These are phyloP conservation scores for Allium sativum DNA, from an alignment of 106 monocot species.

Conservation along the genomic window DNA sequence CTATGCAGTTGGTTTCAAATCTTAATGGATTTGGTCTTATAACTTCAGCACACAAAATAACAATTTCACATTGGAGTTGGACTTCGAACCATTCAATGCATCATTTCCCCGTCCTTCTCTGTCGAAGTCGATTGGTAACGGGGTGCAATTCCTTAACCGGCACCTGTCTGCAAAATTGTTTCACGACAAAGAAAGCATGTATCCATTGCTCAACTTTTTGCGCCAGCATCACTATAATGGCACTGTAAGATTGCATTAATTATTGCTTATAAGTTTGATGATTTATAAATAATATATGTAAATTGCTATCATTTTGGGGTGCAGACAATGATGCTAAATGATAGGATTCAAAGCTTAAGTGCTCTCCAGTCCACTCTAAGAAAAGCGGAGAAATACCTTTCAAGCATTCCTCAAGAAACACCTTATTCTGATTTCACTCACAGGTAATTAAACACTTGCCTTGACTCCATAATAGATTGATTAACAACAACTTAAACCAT, in stretches of 20 bases:
- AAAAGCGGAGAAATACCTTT: slow-evolving; percentile 77
- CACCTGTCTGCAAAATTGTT: slow-evolving; percentile 96
- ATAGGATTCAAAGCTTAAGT: slow-evolving; percentile 46
- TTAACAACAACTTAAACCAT: neutral
- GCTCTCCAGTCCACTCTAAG: slow-evolving; percentile 56
- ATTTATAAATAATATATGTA: neutral
- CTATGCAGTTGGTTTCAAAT: neutral
- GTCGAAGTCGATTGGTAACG: slow-evolving; percentile 95
- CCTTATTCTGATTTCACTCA: slow-evolving; percentile 82
- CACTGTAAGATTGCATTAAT: slow-evolving; percentile 32
- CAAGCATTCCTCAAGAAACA: slow-evolving; percentile 40
- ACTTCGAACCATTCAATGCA: slow-evolving; percentile 94
- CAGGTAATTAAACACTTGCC: slow-evolving; percentile 26
- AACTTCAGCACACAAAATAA: slow-evolving; percentile 9
- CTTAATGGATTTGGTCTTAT: neutral
- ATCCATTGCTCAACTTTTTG: slow-evolving; percentile 88
- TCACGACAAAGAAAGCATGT: slow-evolving; percentile 91
- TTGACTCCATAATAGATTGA: neutral
- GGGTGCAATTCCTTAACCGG: slow-evolving; percentile 94
- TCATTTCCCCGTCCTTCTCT: slow-evolving; percentile 78
- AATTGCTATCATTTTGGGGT: neutral
- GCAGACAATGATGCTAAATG: slow-evolving; percentile 80
- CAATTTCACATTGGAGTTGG: slow-evolving; percentile 17
- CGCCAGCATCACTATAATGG: slow-evolving; percentile 84
- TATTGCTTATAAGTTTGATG: neutral